Percentiles rank a stretch among this genome's conserved stretches.
Evolutionary conservation across 139 green algal genomes (phyloP).

Genomic region (Micractinium conductrix): DNA sequence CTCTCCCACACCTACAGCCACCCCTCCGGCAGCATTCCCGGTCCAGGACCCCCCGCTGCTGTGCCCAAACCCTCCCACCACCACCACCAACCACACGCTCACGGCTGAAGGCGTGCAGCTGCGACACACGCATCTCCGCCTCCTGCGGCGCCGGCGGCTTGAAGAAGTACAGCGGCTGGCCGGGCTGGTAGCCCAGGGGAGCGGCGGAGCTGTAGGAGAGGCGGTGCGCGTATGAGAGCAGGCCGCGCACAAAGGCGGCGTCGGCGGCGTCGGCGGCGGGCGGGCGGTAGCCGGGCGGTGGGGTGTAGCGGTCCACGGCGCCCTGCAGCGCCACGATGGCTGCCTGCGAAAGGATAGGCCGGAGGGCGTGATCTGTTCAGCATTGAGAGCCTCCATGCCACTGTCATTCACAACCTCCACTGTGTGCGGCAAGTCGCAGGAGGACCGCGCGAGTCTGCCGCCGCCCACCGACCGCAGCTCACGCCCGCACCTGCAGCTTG

Average conservation of each 20-base stretch:
- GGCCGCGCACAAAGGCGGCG: neutral
- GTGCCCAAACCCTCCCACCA: no score
- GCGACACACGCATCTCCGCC: constrained; percentile 50
- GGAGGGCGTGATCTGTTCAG: neutral
- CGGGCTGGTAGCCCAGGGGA: constrained; percentile 45
- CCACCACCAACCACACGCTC: neutral
- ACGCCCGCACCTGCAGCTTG: constrained; percentile 6
- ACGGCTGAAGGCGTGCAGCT: constrained; percentile 51
- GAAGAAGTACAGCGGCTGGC: constrained; percentile 46
- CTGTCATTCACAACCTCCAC: neutral
- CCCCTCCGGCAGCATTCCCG: no score
- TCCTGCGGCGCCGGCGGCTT: constrained; percentile 63
- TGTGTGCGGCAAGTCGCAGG: no score
- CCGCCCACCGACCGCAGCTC: neutral
- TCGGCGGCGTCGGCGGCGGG: neutral
- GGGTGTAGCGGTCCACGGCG: constrained; percentile 11
- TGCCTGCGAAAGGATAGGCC: neutral
- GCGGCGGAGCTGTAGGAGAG: constrained; percentile 60
- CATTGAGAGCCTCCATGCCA: neutral
- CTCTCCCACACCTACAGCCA: no score
- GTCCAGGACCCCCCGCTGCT: no score
- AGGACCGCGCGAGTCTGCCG: neutral
- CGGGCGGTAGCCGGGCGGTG: neutral
- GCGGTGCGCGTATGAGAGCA: constrained; percentile 58
- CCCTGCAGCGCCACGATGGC: constrained; percentile 20